phyloP scores from a whole-genome alignment of 495 filamentous ascomycete species.

The Hyaloscypha variabilis region DNA sequence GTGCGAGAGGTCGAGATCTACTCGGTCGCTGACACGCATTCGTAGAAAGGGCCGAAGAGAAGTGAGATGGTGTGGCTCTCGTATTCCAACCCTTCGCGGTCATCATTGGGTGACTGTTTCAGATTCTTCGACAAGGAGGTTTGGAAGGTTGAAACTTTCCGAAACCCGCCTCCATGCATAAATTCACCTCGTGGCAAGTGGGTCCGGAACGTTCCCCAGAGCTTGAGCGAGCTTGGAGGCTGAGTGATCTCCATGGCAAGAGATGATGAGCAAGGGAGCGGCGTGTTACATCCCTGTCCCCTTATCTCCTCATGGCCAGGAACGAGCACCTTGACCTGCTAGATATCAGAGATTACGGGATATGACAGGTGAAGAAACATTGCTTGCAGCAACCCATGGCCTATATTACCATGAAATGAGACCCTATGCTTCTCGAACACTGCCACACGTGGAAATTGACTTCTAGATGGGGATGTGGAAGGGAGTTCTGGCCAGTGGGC shows the following conservation, averaged over 20 bases:
- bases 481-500: neutral
- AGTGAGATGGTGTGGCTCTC: neutral
- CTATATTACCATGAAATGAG: neutral
- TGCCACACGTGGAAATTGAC: neutral
- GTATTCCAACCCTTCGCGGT: neutral
- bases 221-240: neutral
- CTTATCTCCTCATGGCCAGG: neutral
- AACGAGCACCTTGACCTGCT: neutral
- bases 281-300: neutral
- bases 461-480: neutral
- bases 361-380: neutral
- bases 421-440: neutral
- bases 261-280: neutral
- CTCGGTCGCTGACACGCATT: neutral
- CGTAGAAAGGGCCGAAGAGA: neutral
- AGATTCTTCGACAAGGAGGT: neutral
- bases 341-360: neutral
- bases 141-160: neutral
- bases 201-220: neutral
- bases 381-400: neutral
- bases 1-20: neutral
- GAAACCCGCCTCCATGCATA: neutral
- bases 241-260: neutral
- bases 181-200: neutral
- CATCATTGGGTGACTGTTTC: neutral